Conservation (phyloP, 768 basidiomycete species). For the Russula earlei region DNA sequence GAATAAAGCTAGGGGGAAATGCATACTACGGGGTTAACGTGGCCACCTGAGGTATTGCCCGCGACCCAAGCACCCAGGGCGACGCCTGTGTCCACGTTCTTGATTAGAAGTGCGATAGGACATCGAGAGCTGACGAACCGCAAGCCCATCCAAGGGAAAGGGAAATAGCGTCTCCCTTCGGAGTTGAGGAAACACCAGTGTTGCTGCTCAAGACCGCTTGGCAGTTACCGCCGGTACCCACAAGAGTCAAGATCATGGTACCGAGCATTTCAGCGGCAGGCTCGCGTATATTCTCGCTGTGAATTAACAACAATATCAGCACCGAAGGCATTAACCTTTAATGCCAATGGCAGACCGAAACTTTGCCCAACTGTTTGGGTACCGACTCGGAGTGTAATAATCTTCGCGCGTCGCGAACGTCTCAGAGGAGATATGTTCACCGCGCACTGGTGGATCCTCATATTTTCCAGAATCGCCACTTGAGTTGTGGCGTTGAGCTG, state of each 20-base stretch:
- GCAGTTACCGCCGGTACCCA: constrained; percentile 20
- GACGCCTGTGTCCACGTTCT: constrained; percentile 30
- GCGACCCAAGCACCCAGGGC: constrained; percentile 62
- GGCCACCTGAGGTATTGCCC: constrained; percentile 61
- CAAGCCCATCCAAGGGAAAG: constrained; percentile 21
- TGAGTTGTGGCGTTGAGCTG: neutral
- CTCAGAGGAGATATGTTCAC: neutral
- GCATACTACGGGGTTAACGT: constrained; percentile 33
- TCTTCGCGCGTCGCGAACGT: neutral
- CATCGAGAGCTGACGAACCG: constrained; percentile 7
- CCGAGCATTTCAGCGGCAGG: constrained; percentile 24
- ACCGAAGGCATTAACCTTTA: neutral
- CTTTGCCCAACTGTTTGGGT: constrained; percentile 21
- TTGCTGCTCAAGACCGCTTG: constrained; percentile 21
- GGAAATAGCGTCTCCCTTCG: constrained; percentile 21
- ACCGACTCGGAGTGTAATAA: constrained; percentile 3
- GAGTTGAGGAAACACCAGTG: constrained; percentile 19
- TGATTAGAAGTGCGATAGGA: neutral
- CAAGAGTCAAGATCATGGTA: constrained; percentile 22
- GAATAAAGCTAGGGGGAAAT: neutral
- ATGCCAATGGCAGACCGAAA: constrained; percentile 13
- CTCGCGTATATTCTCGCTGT: constrained; percentile 15
- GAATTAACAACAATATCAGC: neutral
- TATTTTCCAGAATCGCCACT: neutral
- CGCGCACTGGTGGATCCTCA: neutral